These are phyloP conservation scores for Passiflora organensis DNA, from an alignment of 345 rosid genomes.

Conservation along the genomic window DNA sequence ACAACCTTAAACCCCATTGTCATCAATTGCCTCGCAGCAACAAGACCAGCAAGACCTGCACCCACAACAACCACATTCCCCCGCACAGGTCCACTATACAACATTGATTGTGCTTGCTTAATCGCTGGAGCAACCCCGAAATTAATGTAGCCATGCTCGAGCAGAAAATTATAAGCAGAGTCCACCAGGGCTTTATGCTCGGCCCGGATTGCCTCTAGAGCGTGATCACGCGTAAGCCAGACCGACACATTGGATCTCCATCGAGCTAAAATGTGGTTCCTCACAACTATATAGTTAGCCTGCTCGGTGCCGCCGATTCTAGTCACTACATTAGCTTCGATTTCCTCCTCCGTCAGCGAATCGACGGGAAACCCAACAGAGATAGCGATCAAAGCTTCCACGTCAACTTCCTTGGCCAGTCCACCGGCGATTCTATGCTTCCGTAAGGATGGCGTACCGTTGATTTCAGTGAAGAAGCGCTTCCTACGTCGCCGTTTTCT, in stretches of 20 bases:
- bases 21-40: conserved; percentile 77
- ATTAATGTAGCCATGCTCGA: conserved; percentile 84
- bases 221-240: conserved; percentile 76
- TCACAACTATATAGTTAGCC: conserved; percentile 63
- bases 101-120: conserved; percentile 57
- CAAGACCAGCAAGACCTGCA: conserved; percentile 82
- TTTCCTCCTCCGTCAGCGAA: conserved; percentile 92
- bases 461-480: conserved; percentile 86
- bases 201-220: conserved; percentile 64
- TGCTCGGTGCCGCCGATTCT: conserved; percentile 75
- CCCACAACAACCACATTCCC: conserved; percentile 81
- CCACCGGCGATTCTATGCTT: conserved; percentile 42
- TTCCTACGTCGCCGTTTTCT: conserved; percentile 71
- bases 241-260: conserved; percentile 82
- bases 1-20: conserved; percentile 87
- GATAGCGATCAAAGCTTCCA: conserved; percentile 73
- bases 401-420: conserved; percentile 61
- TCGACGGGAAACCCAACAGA: conserved; percentile 90
- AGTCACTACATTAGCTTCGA: conserved; percentile 76
- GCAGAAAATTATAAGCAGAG: conserved; percentile 64
- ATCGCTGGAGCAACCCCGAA: conserved; percentile 71
- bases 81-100: conserved; percentile 44
- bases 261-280: conserved; percentile 74
- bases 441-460: conserved; percentile 61
- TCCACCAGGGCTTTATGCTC: conserved; percentile 64